These are phyloP conservation scores for Diaporthe ilicicola DNA, from an alignment of 2,329 filamentous ascomycete species.

Conservation along the genomic window DNA sequence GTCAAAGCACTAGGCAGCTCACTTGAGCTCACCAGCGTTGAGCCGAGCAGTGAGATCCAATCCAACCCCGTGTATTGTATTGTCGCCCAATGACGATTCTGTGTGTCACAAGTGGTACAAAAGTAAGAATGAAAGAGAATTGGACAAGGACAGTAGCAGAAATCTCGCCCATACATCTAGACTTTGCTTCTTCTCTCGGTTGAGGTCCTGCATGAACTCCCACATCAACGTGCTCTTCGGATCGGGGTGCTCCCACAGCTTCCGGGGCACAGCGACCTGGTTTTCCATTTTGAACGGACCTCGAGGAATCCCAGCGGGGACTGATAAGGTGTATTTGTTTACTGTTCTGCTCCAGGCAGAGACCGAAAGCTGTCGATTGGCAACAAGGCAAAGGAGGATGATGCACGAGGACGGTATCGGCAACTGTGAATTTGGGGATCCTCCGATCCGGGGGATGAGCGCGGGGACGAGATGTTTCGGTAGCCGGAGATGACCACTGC, in stretches of 20 bases:
- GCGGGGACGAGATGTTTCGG: constrained; percentile 9
- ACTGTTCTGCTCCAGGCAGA: neutral
- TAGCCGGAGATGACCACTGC: neutral
- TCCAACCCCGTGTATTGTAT: neutral
- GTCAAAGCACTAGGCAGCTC: neutral
- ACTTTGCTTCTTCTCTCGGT: constrained; percentile 62
- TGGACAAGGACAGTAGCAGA: neutral
- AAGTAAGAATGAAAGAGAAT: neutral
- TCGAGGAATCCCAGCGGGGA: neutral
- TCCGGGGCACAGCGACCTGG: constrained; percentile 55
- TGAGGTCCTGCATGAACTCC: constrained; percentile 71
- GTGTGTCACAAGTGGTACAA: neutral
- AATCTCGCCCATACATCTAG: constrained; percentile 61
- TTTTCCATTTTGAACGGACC: constrained; percentile 19
- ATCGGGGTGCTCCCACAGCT: constrained; percentile 74
- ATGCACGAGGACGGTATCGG: neutral
- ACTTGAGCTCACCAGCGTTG: neutral
- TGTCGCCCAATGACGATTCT: neutral
- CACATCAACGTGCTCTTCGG: constrained; percentile 71
- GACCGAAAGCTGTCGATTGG: neutral
- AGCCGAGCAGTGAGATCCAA: neutral
- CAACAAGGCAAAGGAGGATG: neutral
- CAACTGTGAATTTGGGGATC: neutral
- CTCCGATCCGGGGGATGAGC: constrained; percentile 12
- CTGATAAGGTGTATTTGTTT: neutral